Evolutionary conservation across 2,329 filamentous ascomycete genomes (phyloP), one percentile per base, ranked within the genome.

Genomic region (Phaeosphaeria sp.): DNA sequence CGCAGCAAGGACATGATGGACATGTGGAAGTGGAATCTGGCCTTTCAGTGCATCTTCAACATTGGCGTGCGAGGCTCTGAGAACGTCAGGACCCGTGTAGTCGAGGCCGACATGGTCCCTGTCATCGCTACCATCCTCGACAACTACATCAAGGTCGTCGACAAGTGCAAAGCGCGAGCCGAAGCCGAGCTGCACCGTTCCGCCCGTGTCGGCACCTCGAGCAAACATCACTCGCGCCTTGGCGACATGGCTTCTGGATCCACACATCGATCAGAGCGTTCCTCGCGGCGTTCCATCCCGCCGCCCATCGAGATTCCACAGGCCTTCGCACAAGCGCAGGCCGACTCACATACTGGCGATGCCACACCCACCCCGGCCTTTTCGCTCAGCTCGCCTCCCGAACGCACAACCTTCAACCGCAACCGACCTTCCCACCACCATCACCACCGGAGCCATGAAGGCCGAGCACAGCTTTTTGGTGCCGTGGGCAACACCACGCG

Each of bases 1-100:
- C 87, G 95, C 75, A 97, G 92, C 81, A 96, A 93, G 79, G 94
- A 99, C 77, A 90, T 97, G 89, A 97, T 98, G 94, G 94, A 97
- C 78, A 97, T 97, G 91, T 99, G 95, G 95, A 98, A 98, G 80
- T 99, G 95, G 95, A 99, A 97, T 74, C 85, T 99, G 62, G 95
- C 95, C 52, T 99, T 99, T 78, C 95, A 98, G 79, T 99, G 95
- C 78, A 93, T 98, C 64, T 95, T 99, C 76, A 99, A 99, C 78
- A 98, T 99, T 74, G 95, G 95, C 56, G 94, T 99, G 59, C 88
- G 95, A 67, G 95, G 95, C 59, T 97, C 95, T 13, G 95, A 99
- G 81, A 89, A 87, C 66, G 95, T 99, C 58, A 88, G 95, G 68
- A 98, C 95, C 56, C 87, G 95, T 65, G 94, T 99, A 2, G 95